Evolutionary conservation across 1,284 basidiomycete genomes (phyloP).

Genomic region (Coniferiporia weirii): DNA sequence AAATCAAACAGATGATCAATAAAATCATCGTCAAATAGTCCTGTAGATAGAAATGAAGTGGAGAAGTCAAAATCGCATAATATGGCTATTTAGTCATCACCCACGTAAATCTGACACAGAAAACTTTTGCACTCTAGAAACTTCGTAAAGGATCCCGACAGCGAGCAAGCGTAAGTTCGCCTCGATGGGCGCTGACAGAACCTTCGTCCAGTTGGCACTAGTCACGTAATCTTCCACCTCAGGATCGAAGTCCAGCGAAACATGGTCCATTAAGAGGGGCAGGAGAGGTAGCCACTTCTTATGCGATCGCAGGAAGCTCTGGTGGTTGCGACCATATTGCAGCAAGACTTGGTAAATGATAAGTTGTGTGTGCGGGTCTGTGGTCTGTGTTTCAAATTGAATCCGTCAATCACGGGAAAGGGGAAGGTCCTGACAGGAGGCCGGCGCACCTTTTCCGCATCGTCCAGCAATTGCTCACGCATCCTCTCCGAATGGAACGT

Average conservation of each 20-base stretch:
- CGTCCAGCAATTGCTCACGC: slow-evolving; percentile 70
- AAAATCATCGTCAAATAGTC: slow-evolving; percentile 77
- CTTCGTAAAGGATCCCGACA: slow-evolving; percentile 80
- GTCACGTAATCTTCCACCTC: slow-evolving; percentile 52
- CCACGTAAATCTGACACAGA: slow-evolving; percentile 68
- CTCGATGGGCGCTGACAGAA: slow-evolving; percentile 66
- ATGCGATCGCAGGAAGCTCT: slow-evolving; percentile 69
- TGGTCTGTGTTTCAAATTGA: slow-evolving; percentile 46
- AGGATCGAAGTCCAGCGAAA: slow-evolving; percentile 63
- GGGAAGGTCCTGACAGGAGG: slow-evolving; percentile 10
- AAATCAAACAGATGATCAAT: slow-evolving; percentile 91
- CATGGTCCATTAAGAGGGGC: slow-evolving; percentile 76
- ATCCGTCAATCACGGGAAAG: slow-evolving; percentile 13
- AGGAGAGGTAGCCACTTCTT: slow-evolving; percentile 81
- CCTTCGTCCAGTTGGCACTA: slow-evolving; percentile 34
- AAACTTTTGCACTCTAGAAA: slow-evolving; percentile 85
- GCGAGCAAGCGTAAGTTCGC: slow-evolving; percentile 70
- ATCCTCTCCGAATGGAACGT: slow-evolving; percentile 85
- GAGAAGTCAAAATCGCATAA: background rate
- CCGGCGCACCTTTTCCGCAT: slow-evolving; percentile 58
- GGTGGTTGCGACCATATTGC: slow-evolving; percentile 65
- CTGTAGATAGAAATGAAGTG: slow-evolving; percentile 32
- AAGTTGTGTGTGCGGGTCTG: slow-evolving; percentile 83
- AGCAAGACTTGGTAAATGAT: slow-evolving; percentile 79
- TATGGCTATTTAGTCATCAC: slow-evolving; percentile 27